These are phyloP conservation scores for Moniliophthora roreri DNA, from an alignment of 1,284 basidiomycete genomes.

Conservation along the genomic window DNA sequence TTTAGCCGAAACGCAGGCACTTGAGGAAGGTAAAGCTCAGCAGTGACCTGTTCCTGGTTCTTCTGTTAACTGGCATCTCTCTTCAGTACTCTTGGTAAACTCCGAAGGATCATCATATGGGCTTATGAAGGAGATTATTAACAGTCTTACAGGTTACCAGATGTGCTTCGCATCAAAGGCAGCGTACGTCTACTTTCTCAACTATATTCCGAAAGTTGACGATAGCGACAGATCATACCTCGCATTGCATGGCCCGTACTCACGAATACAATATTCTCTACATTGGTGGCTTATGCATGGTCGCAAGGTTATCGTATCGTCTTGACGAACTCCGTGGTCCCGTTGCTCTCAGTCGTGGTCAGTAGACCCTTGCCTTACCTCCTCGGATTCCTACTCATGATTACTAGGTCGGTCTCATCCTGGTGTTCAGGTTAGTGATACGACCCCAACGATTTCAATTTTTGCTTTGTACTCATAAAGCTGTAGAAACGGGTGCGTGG, in stretches of 20 bases:
- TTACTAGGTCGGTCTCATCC: constrained; percentile 67
- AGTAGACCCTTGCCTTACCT: constrained; percentile 32
- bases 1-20: constrained; percentile 35
- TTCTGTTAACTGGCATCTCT: constrained; percentile 10
- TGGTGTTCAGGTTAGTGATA: constrained; percentile 65
- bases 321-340: constrained; percentile 76
- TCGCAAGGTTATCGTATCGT: constrained; percentile 52
- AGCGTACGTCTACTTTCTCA: constrained; percentile 48
- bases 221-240: constrained; percentile 54
- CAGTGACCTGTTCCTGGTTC: neutral
- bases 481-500: constrained; percentile 38
- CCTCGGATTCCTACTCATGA: constrained; percentile 3
- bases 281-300: constrained; percentile 56
- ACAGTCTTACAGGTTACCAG: constrained; percentile 56
- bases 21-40: constrained; percentile 38
- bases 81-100: constrained; percentile 72
- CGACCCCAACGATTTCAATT: constrained; percentile 4
- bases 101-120: no score
- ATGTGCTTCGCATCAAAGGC: constrained; percentile 79
- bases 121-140: neutral
- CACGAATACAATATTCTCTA: constrained; percentile 78
- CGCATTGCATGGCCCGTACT: constrained; percentile 78
- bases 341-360: constrained; percentile 87
- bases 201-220: constrained; percentile 3
- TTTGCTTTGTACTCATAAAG: constrained; percentile 5